Base-by-base conservation (phyloP, 129 eudicot genomes). In the Logfia minima region DNA sequence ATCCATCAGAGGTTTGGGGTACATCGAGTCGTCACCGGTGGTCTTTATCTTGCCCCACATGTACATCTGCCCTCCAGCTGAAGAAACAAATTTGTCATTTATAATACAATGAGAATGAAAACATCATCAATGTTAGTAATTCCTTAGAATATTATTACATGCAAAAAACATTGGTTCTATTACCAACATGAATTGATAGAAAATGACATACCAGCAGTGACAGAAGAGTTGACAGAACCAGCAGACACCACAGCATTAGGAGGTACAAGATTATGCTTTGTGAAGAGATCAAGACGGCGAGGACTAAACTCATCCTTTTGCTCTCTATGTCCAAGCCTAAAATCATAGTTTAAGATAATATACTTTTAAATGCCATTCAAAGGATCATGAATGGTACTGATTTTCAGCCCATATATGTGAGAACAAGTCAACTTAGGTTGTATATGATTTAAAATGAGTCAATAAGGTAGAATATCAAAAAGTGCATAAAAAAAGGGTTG, bases 21-120 rank as follows among this genome's bases (percentile, higher is more conserved):
- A 94, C 99, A 94, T 94, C 90, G 90, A 91, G 60, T 94, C 99
- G 82, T 91, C 97, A 61, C 99, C 99, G 0, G 84, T 78, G 81
- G 75, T 86, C 90, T 94, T 94, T 61, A 91, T 60, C 78, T 94
- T 94, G 0, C 99, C 99, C 99, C 99, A 94, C 99, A 94, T 94
- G 80, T 89, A 94, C 73, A 94, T 82, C 84, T 94, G 99, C 67
- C 99, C 97, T 69, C 92, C 99, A 76, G 89, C 99, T 94, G 81
- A 64, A 77, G 22, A 63, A 7, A 65, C 22, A 68, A 35, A 59
- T 51, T 61, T 31, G n/a, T 7, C 62, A 34, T 21, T 63, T 26
- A 72, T 9, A 16, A 65, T 34, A 32, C 26, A 48, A 29, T 2
- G 18, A 70, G 39, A 24, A 56, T 3, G 21, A 68, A 31, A 23